A percentile compares a stretch with the other conserved stretches of the same genome.
Evolutionary conservation across 2,329 filamentous ascomycete species (phyloP).

Genomic region (Macrophomina tecta): DNA sequence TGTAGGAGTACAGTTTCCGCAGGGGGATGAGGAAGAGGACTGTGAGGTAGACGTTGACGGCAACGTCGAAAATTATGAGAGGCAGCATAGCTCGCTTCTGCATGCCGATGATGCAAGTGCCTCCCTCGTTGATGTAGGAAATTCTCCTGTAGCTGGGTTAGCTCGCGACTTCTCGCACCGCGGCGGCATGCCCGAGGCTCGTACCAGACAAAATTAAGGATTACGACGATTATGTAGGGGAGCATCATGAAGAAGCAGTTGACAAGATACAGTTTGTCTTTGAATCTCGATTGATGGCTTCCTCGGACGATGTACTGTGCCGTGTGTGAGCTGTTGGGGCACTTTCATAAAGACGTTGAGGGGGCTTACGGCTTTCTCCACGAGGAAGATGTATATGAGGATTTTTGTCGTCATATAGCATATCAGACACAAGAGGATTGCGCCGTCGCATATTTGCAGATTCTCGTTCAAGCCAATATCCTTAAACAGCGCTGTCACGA

Average conservation of each 20-base stretch:
- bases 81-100: conserved; percentile 64
- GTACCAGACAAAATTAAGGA: conserved; percentile 8
- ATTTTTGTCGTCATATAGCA: conserved; percentile 21
- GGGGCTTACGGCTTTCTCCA: conserved; percentile 16
- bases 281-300: not conserved
- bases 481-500: conserved; percentile 62
- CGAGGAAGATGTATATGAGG: conserved; percentile 18
- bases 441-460: conserved; percentile 59
- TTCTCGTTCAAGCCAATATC: conserved; percentile 63
- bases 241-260: conserved; percentile 17
- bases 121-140: conserved; percentile 56
- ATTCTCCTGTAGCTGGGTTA: conserved; percentile 55
- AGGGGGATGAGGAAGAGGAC: conserved; percentile 67
- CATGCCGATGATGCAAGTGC: conserved; percentile 66
- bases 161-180: not conserved
- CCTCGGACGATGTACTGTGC: conserved; percentile 6
- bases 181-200: not conserved
- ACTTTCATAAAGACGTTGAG: too few relatives aligned
- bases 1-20: conserved; percentile 38
- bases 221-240: not conserved
- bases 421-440: conserved; percentile 59
- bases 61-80: conserved; percentile 65
- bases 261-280: conserved; percentile 15
- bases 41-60: conserved; percentile 69
- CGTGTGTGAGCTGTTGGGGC: too few relatives aligned